Evolutionary conservation across 2,329 filamentous ascomycete species (phyloP), one percentile per base, ranked within the genome.

Genomic region (Thelonectria discophora): DNA sequence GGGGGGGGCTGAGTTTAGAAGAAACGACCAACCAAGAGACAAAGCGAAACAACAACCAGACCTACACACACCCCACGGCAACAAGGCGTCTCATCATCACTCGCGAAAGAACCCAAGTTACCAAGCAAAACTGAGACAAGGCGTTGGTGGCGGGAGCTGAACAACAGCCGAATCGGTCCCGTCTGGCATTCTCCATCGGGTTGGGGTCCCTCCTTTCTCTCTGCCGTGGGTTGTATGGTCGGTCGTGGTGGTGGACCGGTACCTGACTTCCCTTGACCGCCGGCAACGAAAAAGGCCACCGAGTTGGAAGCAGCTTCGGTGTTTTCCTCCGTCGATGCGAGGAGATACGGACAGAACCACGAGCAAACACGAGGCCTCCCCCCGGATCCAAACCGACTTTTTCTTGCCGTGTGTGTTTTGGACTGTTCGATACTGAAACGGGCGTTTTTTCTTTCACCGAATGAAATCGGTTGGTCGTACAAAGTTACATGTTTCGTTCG

Each of bases 331-430:
- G 34, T 24, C 24, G 34, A 52, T 51, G 30, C 50, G 18, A 13
- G 55, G 52, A 43, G 40, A 45, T 40, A 24, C 21, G 50, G 50
- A 43, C 49, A 45, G 48, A n/a, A n/a, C n/a, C n/a, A n/a, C n/a
- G n/a, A n/a, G n/a, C n/a, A n/a, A n/a, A n/a, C n/a, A n/a, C n/a
- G n/a, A n/a, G n/a, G n/a, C n/a, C n/a, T n/a, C n/a, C n/a, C n/a
- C n/a, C n/a, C n/a, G n/a, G n/a, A n/a, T n/a, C n/a, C n/a, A n/a
- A n/a, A n/a, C n/a, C n/a, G n/a, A n/a, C n/a, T n/a, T n/a, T n/a
- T n/a, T n/a, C n/a, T n/a, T n/a, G n/a, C n/a, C n/a, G n/a, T n/a
- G n/a, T n/a, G n/a, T n/a, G n/a, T n/a, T n/a, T n/a, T n/a, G n/a
- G n/a, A n/a, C n/a, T n/a, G n/a, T n/a, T n/a, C n/a, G n/a, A n/a